Base-by-base conservation (phyloP, 257 asterid genomes). In the Lavandula angustifolia region DNA sequence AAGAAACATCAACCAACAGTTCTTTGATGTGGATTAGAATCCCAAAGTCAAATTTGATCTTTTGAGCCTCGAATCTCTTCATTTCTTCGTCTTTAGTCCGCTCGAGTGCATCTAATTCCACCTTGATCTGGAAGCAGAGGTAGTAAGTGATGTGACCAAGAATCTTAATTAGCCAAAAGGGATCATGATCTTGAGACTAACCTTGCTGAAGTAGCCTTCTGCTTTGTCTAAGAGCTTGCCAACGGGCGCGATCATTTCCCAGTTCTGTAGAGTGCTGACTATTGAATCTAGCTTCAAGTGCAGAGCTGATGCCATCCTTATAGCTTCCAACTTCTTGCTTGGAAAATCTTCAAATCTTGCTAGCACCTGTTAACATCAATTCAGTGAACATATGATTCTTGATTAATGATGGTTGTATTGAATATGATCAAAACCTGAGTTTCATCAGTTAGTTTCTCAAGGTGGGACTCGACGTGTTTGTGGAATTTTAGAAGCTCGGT, bases 281-380 rank as follows among this genome's bases (percentile, higher is more conserved):
- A 84, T 74, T n/a, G 77, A 38, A 73, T 85, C 83, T 48, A 91
- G 57, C 81, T 91, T 91, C 49, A 71, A 49, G 72, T 76, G 77
- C 35, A 91, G 79, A 46, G 95, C 83, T 48, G 87, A 82, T 16
- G 91, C 88, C 95, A 88, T 88, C 54, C 98, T 84, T 70, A 91
- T 47, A 49, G 91, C 95, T 80, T 91, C 98, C 77, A 91, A 69
- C 71, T 88, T 91, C 66, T 81, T 91, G 64, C 78, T 37, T 0
- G 98, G 98, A 17, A 91, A 91, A 29, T 88, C 95, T 75, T 88
- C 95, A 34, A 83, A 88, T 79, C 96, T 78, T 52, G 98, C 87
- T 32, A 91, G 80, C 59, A 91, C 96, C 97, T 90, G 51, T 48
- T 33, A 10, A 46, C 56, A 4, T 35, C 38, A 18, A 48, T 57